Base-by-base conservation (phyloP, 257 asterid genomes). In the Scutellaria barbata region DNA sequence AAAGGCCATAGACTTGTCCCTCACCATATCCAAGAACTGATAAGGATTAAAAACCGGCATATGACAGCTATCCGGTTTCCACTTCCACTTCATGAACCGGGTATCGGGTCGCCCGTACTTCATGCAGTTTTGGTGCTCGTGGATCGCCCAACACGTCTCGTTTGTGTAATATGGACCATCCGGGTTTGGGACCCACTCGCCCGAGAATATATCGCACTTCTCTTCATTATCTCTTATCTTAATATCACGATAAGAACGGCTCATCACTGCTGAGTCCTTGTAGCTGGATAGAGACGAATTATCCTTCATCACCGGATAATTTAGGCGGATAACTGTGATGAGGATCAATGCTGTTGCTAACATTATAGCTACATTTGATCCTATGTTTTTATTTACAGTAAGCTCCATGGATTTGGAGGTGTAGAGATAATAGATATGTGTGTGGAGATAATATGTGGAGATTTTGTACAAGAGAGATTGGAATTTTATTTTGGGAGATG, bases 71-170 rank as follows among this genome's bases (percentile, higher is more conserved):
- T 85, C 88, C 10, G 93, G 90, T 41, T 81, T 77, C 93, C 90
- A 87, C 81, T 25, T 76, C 90, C 93, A 87, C 30, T 74, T 83
- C 85, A 75, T 7, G 80, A 76, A 84, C 10, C 55, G 86, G 1
- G 69, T 17, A 17, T 82, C 88, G 4, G 92, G 89, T 25, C 92
- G 75, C 13, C 88, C 92, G 56, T 80, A 82, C 47, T 86, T 86
- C 88, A 86, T 84, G 86, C 92, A 86, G 77, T 86, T 84, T 12
- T 87, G 92, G 51, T 84, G 92, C 62, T 87, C 88, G 8, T 87
- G 89, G 66, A 86, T 86, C 11, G 83, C 88, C 86, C 89, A 87
- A 45, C 88, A 84, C 13, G 88, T 87, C 43, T 10, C 33, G 66
- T 87, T 84, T 30, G 89, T 84, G 73, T 87, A 87, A 68, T 84